Base-by-base conservation (phyloP, 768 basidiomycete species). In the Tricholoma matsutake region DNA sequence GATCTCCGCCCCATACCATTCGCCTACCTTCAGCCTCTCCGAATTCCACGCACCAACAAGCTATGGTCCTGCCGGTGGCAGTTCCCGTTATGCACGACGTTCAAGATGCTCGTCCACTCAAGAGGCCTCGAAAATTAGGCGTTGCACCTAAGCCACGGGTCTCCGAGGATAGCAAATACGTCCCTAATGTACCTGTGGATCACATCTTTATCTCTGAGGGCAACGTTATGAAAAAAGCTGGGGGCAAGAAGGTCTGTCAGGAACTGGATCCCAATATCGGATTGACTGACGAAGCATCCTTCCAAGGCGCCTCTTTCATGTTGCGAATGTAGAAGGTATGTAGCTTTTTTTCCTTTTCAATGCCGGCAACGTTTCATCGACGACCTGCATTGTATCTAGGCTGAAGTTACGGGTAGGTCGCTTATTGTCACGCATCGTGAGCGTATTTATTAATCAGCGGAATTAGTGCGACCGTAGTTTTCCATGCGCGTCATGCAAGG, bases 271-370 rank as follows among this genome's bases (percentile, higher is more conserved):
- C 18, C 41, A 25, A 18, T 47, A 41, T 51, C 57, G 55, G n/a
- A 41, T 63, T 63, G 8, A 39, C 58, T 53, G 52, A 63, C 18
- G 31, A 49, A 56, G 6, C 29, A 53, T 39, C 54, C 20, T 57
- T 29, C 51, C 4, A 53, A 83, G 81, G 73, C 82, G 35, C 83
- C 85, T 25, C 73, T 86, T 20, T 86, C 85, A 0, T 87, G 85
- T 61, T 85, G 84, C 64, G 85, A 86, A 72, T 87, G 85, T 68
- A 75, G 85, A 65, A 78, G 85, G 84, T 81, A 63, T 67, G 79
- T 65, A 10, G 14, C n/a, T 18, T 39, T 20, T 54, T 49, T n/a
- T 16, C 5, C 20, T 16, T 8, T 7, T 32, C 10, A 35, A 11
- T 61, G 28, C 60, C 59, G 53, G 43, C 20, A 49, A 54, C 35